Evolutionary conservation across 257 asterid genomes (phyloP).

Genomic region (Salvia splendens): DNA sequence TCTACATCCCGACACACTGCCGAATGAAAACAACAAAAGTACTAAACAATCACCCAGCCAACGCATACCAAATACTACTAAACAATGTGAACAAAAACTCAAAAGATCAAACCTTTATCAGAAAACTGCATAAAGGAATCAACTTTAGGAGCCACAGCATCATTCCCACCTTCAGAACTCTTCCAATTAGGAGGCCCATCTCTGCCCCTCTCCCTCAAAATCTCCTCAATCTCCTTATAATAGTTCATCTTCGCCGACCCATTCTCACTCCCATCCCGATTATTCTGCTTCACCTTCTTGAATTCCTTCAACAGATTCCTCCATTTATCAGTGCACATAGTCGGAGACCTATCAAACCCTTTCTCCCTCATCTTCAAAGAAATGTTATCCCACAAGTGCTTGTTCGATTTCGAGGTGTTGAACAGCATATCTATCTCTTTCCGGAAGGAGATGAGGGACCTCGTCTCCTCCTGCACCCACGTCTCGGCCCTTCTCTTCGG

Average conservation of each 20-base stretch:
- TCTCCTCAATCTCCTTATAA: constrained; percentile 77
- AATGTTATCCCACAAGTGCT: constrained; percentile 84
- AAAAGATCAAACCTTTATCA: constrained; percentile 58
- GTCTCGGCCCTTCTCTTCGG: constrained; percentile 90
- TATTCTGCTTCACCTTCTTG: constrained; percentile 72
- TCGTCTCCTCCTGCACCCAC: constrained; percentile 85
- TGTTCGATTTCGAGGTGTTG: constrained; percentile 85
- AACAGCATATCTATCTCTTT: constrained; percentile 67
- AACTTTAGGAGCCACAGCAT: constrained; percentile 44
- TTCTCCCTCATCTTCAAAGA: constrained; percentile 86
- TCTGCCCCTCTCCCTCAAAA: constrained; percentile 60
- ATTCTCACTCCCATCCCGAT: constrained; percentile 45
- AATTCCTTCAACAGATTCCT: constrained; percentile 84
- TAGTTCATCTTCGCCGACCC: constrained; percentile 61
- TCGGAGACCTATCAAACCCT: constrained; percentile 87
- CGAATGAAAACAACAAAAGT: too few species aligned
- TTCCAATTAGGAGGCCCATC: constrained; percentile 47
- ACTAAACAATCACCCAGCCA: not conserved
- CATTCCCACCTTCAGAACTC: constrained; percentile 40
- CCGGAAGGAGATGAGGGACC: constrained; percentile 63
- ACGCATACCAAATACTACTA: not conserved
- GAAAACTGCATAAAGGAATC: constrained; percentile 82
- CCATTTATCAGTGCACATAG: constrained; percentile 97
- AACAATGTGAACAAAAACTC: too few species aligned
- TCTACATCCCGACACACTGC: not conserved